Evolutionary conservation across 495 filamentous ascomycete genomes (phyloP).

Genomic region (Acidomyces sp.): DNA sequence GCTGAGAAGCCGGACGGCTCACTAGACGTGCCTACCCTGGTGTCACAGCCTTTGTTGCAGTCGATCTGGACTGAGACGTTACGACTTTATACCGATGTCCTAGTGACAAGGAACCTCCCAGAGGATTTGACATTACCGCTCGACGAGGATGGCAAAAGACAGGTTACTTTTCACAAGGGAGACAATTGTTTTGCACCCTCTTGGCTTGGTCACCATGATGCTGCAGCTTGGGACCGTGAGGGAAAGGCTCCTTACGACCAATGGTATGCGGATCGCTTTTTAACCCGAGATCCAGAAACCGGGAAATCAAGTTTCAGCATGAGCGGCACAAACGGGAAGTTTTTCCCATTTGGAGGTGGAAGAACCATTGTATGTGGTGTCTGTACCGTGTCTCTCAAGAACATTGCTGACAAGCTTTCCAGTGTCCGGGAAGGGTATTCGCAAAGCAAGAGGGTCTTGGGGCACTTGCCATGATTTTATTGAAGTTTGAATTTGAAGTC

Average conservation of each 20-base stretch:
- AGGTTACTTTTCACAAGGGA: conserved; percentile 11
- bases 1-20: conserved; percentile 15
- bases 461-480: conserved; percentile 13
- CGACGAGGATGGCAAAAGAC: conserved; percentile 13
- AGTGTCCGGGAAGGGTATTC: conserved; percentile 11
- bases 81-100: conserved; percentile 19
- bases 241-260: conserved; percentile 4
- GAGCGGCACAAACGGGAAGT: conserved; percentile 11
- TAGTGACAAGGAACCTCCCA: conserved; percentile 16
- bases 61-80: conserved; percentile 21
- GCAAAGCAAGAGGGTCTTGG: conserved; percentile 19
- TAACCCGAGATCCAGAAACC: conserved; percentile 7
- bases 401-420: background rate
- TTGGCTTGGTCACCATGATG: conserved; percentile 18
- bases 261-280: conserved; percentile 20
- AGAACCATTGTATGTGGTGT: conserved; percentile 16
- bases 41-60: conserved; percentile 17
- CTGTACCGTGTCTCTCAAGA: background rate
- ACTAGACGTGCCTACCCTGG: conserved; percentile 12
- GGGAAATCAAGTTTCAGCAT: conserved; percentile 15
- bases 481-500: conserved; percentile 19
- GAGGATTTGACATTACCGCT: conserved; percentile 16
- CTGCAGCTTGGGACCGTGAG: conserved; percentile 7
- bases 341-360: conserved; percentile 20
- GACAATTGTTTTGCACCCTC: conserved; percentile 21